These are phyloP conservation scores for Schwanniomyces polymorphus DNA, from an alignment of 805 yeast species.

Conservation along the genomic window DNA sequence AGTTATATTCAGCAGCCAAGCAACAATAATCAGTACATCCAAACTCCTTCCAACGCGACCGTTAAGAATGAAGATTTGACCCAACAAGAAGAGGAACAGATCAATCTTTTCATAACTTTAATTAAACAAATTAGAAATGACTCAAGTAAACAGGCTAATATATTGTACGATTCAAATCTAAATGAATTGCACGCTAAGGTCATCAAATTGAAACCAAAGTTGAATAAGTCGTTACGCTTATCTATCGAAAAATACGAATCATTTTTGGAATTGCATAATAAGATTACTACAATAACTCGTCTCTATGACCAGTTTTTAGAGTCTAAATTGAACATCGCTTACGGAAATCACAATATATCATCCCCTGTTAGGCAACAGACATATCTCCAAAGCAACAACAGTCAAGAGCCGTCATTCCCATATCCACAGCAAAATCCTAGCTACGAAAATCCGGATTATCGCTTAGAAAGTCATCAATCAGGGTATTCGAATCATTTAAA, in stretches of 20 bases:
- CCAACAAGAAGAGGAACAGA: slow-evolving; percentile 65
- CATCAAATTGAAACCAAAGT: slow-evolving; percentile 63
- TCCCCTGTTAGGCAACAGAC: neutral
- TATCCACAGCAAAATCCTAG: neutral
- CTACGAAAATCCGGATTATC: neutral
- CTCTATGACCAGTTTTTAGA: slow-evolving; percentile 79
- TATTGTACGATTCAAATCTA: slow-evolving; percentile 49
- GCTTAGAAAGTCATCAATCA: neutral
- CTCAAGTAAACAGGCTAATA: slow-evolving; percentile 39
- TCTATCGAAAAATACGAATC: slow-evolving; percentile 63
- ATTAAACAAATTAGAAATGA: slow-evolving; percentile 52
- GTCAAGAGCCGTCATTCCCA: neutral
- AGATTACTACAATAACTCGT: slow-evolving; percentile 71
- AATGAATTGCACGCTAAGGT: slow-evolving; percentile 61
- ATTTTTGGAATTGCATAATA: slow-evolving; percentile 71
- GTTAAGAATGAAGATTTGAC: slow-evolving; percentile 39
- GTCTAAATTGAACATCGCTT: slow-evolving; percentile 36
- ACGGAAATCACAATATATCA: slow-evolving; percentile 27
- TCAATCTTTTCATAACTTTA: slow-evolving; percentile 67
- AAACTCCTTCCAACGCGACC: neutral
- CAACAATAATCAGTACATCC: neutral
- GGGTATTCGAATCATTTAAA: neutral
- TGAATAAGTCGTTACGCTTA: slow-evolving; percentile 58
- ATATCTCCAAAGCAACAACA: neutral
- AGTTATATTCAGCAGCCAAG: slow-evolving; percentile 2